phyloP scores from a whole-genome alignment of 441 rosid genomes.

The Pelargonium citronellum region DNA sequence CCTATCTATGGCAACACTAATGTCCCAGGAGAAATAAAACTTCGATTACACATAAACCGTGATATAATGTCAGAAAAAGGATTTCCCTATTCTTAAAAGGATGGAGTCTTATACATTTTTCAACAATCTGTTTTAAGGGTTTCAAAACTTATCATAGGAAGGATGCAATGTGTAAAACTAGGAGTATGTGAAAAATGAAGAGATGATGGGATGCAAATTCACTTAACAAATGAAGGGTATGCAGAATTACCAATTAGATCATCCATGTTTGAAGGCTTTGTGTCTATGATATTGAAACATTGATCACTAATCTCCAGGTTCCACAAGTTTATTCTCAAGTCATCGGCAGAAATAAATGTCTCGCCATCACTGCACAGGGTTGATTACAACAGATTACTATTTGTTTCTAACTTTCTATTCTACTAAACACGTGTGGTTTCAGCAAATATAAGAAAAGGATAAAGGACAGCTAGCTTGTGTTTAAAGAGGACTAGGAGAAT shows the following conservation, averaged over 20 bases:
- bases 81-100: neutral
- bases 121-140: no score
- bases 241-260: conserved; percentile 56
- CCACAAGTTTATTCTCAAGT: conserved; percentile 70
- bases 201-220: neutral
- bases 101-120: neutral
- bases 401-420: neutral
- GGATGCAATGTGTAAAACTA: neutral
- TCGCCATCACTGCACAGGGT: conserved; percentile 59
- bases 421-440: neutral
- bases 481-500: neutral
- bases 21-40: neutral
- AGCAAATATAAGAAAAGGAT: neutral
- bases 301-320: conserved; percentile 58
- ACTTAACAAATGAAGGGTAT: conserved; percentile 5
- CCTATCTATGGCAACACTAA: no score
- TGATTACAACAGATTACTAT: conserved; percentile 21
- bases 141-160: no score
- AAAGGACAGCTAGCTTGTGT: neutral
- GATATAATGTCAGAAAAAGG: neutral
- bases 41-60: neutral
- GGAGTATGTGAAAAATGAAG: neutral
- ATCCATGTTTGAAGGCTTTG: conserved; percentile 65
- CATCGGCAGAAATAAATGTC: conserved; percentile 75
- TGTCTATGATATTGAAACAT: conserved; percentile 68